phyloP scores from a whole-genome alignment of 371 early-diverging fungal genomes.

The Capillidium rhysosporum region DNA sequence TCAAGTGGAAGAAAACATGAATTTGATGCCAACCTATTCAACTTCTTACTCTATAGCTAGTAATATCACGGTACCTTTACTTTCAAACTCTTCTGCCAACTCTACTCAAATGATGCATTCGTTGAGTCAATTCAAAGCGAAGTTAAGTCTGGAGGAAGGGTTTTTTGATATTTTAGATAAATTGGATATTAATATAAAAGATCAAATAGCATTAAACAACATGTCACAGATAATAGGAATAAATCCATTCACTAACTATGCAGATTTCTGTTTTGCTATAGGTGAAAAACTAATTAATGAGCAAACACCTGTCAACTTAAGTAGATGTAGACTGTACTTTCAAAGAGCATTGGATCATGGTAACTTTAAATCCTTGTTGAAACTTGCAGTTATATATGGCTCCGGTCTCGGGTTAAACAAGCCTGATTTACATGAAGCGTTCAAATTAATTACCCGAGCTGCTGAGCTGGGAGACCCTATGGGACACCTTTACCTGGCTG shows the following conservation, averaged over 20 bases:
- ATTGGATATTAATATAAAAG: conserved; percentile 12
- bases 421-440: conserved; percentile 30
- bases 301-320: not conserved
- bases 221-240: too few relatives aligned
- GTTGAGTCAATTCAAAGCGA: not conserved
- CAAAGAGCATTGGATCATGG: not conserved
- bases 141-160: not conserved
- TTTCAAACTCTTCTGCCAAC: not conserved
- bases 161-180: not conserved
- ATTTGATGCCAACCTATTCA: conserved; percentile 9
- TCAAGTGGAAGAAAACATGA: not conserved
- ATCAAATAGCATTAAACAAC: too few relatives aligned
- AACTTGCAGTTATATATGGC: conserved; percentile 14
- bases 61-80: not conserved
- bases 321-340: not conserved
- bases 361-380: not conserved
- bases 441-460: conserved; percentile 37
- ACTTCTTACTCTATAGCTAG: not conserved
- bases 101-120: not conserved
- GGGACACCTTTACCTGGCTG: conserved; percentile 18
- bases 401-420: conserved; percentile 42
- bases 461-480: conserved; percentile 50
- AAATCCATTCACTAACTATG: too few relatives aligned
- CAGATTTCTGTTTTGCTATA: conserved; percentile 15
- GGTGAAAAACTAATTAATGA: not conserved